Base-by-base conservation (phyloP, 208 protist genomes). In the Acanthamoeba lugdunensis region DNA sequence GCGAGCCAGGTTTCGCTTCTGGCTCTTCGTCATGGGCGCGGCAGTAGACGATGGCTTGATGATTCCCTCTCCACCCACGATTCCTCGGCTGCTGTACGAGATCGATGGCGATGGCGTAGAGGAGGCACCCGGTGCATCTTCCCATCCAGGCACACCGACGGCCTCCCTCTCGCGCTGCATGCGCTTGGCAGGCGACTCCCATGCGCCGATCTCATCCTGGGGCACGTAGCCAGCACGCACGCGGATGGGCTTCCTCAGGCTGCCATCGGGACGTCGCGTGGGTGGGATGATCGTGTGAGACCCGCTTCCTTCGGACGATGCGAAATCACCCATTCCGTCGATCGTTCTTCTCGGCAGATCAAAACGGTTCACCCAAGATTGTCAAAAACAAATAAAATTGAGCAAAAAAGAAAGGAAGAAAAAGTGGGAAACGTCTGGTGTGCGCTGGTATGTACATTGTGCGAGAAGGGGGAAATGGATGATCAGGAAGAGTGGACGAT, bases 201-300 rank as follows among this genome's bases (percentile, higher is more conserved):
- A 93, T 54, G 58, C 67, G 69, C 33, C 48, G 18, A 93, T 79
- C 41, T 93, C 88, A 33, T 93, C 88, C 28, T 73, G 88, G 13
- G 88, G 88, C 21, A 81, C 67, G 88, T 93, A 93, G 88, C 88
- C 88, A 25, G 88, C 88, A 16, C 88, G 48, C 4, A 93, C 54
- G 4, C 88, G 28, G 30, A 93, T 63, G 45, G 88, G 65, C 88
- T 93, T 93, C 30, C 88, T 33, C 41, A 93, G 23, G 88, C 88
- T 93, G 25, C 88, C 88, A 93, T 93, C 88, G 30, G 88, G 88
- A 33, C 88, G 88, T 9, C 41, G 58, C 37, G 88, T 81, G 41
- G 88, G 88, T 3, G 88, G 88, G 33, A 93, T 81, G 69, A 93
- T 56, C 6, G 88, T 93, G 45, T 93, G 88, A 4, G 21, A 13